Conservation (phyloP, 148 eudicot species). For the Nyssa sinensis region DNA sequence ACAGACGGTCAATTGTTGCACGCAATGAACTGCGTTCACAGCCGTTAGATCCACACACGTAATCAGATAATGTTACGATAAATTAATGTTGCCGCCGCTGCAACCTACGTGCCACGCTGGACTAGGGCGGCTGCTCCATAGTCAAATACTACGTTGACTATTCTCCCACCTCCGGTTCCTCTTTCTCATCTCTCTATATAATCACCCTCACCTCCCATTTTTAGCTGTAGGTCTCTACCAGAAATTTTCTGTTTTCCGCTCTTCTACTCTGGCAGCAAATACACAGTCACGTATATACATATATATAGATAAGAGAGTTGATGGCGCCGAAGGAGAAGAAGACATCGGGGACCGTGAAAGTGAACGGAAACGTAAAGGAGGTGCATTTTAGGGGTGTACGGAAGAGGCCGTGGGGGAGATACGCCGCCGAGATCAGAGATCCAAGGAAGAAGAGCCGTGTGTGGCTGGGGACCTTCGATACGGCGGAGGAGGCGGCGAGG, state of each 20-base stretch:
- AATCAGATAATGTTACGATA: too few relatives aligned
- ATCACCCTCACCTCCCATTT: not conserved
- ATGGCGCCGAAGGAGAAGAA: constrained; percentile 27
- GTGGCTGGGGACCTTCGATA: constrained; percentile 78
- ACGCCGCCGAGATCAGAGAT: constrained; percentile 80
- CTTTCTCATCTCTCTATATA: constrained; percentile 13
- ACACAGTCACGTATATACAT: too few relatives aligned
- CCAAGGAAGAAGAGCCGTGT: constrained; percentile 65
- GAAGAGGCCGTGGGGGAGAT: constrained; percentile 73
- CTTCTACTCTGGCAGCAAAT: not conserved
- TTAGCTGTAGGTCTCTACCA: not conserved
- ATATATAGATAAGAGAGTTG: not conserved
- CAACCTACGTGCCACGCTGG: not conserved
- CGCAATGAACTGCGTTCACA: too few relatives aligned
- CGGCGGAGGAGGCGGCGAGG: constrained; percentile 71
- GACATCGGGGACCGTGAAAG: constrained; percentile 14
- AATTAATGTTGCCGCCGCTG: not conserved
- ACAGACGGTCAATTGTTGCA: too few relatives aligned
- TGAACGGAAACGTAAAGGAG: constrained; percentile 20
- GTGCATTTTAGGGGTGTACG: constrained; percentile 61
- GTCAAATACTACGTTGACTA: constrained; percentile 41
- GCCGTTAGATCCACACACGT: too few relatives aligned
- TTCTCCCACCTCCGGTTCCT: too few relatives aligned
- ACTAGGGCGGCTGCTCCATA: constrained; percentile 32
- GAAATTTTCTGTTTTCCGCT: too few relatives aligned